Evolutionary conservation across 1,284 basidiomycete genomes (phyloP).

Genomic region (Ceratobasidium sp.): DNA sequence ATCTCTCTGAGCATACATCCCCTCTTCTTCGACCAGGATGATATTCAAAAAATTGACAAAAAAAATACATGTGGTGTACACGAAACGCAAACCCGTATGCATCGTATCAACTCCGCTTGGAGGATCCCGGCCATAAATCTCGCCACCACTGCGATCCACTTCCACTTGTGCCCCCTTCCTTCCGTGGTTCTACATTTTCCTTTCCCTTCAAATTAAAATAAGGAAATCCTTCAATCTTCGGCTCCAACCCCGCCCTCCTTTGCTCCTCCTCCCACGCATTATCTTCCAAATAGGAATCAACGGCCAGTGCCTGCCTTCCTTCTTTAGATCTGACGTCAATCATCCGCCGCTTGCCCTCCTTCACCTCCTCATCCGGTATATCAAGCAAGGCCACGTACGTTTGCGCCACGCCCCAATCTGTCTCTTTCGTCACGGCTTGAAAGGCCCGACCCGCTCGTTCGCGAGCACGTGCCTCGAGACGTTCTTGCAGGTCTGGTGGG

Average conservation of each 20-base stretch:
- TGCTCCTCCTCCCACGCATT: slow-evolving; percentile 70
- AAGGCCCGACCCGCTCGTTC: slow-evolving; percentile 72
- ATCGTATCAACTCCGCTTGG: slow-evolving; percentile 7
- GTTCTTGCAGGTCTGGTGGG: slow-evolving; percentile 57
- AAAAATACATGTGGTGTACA: too few species aligned
- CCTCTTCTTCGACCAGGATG: too few species aligned
- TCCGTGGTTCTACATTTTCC: slow-evolving; percentile 29
- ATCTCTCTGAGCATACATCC: too few species aligned
- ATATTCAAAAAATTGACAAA: too few species aligned
- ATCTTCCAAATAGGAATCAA: slow-evolving; percentile 74
- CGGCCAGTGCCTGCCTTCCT: slow-evolving; percentile 63
- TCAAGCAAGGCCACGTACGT: slow-evolving; percentile 75
- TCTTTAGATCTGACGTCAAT: slow-evolving; percentile 46
- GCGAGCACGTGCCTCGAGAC: slow-evolving; percentile 62
- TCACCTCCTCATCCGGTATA: slow-evolving; percentile 47
- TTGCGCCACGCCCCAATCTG: slow-evolving; percentile 72
- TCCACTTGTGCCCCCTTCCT: slow-evolving; percentile 1
- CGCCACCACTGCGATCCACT: slow-evolving; percentile 31
- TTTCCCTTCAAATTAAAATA: slow-evolving; percentile 46
- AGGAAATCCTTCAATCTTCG: slow-evolving; percentile 49
- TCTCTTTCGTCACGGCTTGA: slow-evolving; percentile 75
- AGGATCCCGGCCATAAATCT: slow-evolving; percentile 28
- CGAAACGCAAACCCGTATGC: too few species aligned
- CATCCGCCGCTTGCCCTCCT: slow-evolving; percentile 51
- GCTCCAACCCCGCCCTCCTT: slow-evolving; percentile 41